Evolutionary conservation across 257 asterid genomes (phyloP), one percentile per base, ranked within the genome.

Genomic region (Solanum ossicruentum): DNA sequence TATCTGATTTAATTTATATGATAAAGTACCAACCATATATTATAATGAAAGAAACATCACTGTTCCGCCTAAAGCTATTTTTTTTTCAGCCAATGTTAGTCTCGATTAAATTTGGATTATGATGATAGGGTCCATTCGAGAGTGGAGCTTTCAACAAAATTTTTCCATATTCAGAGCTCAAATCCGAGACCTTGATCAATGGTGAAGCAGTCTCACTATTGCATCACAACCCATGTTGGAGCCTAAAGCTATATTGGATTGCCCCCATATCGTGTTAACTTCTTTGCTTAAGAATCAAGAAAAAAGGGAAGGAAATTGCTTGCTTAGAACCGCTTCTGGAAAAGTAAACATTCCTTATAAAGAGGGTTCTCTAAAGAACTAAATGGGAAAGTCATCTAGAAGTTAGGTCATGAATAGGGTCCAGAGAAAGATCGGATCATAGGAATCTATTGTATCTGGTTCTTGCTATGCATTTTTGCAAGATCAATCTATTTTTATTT

Each of bases 41-140:
- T 84, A 57, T 86, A 84, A 41, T 66, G 49, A 90, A 88, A 89
- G 88, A 85, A 85, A 87, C 89, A 88, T 86, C 87, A 81, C 85
- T 85, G 43, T 57, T 77, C 67, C 49, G 86, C 85, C 88, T 83
- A 89, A 32, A 32, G 0, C 36, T 36, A 5, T 5, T 36, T 36
- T 36, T 36, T 36, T 36, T 5, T 36, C 39, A 5, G 5, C 7
- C 41, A 6, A 5, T 36, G 41, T 36, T 0, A 2, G 36, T 32
- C 36, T 32, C 0, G 41, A 36, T 5, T 36, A 36, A 36, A 36
- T 4, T 5, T 5, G 6, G 41, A 36, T 36, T 6, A 5, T 6
- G 41, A 36, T 5, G 3, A 0, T 0, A 36, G 41, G 7, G 1
- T 5, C 6, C 7, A 36, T 36, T 36, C 6, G 41, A 6, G 41